Conservation (phyloP, 2,329 filamentous ascomycete species). For the Ustulina deusta region DNA sequence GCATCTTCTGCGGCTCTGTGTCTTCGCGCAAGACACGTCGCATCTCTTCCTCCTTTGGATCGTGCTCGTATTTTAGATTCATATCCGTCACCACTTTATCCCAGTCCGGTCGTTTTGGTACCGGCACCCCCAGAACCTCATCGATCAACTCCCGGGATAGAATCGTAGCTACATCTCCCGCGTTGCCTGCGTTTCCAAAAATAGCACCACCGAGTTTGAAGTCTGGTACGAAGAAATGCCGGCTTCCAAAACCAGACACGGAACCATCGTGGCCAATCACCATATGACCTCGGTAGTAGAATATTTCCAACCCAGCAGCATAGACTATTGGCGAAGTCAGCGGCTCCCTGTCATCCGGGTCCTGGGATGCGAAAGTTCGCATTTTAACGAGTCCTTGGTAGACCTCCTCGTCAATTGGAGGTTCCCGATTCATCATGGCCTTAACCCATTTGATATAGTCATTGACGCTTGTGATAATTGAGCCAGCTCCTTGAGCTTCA, state of each 20-base stretch:
- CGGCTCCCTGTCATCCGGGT: constrained; percentile 14
- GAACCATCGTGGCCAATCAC: constrained; percentile 43
- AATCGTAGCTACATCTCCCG: not conserved
- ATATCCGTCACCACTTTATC: not conserved
- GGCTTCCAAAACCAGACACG: constrained; percentile 41
- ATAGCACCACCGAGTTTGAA: constrained; percentile 38
- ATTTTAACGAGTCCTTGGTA: constrained; percentile 41
- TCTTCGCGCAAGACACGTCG: constrained; percentile 21
- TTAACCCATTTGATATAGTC: constrained; percentile 46
- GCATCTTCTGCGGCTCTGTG: constrained; percentile 36
- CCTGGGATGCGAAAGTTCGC: constrained; percentile 34
- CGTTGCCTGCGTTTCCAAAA: constrained; percentile 37
- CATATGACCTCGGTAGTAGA: constrained; percentile 42
- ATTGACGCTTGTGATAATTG: constrained; percentile 44
- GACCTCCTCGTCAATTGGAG: constrained; percentile 42
- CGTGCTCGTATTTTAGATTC: not conserved
- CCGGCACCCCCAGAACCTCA: constrained; percentile 36
- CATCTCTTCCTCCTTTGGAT: constrained; percentile 10
- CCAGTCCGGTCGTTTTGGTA: constrained; percentile 30
- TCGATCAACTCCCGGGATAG: constrained; percentile 39
- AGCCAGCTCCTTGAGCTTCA: constrained; percentile 45
- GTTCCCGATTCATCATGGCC: constrained; percentile 38
- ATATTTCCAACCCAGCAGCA: constrained; percentile 40
- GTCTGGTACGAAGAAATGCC: constrained; percentile 42
- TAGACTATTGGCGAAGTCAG: constrained; percentile 40